These are phyloP conservation scores for Fusarium irregulare DNA, from an alignment of 2,329 filamentous ascomycete species.

Conservation along the genomic window DNA sequence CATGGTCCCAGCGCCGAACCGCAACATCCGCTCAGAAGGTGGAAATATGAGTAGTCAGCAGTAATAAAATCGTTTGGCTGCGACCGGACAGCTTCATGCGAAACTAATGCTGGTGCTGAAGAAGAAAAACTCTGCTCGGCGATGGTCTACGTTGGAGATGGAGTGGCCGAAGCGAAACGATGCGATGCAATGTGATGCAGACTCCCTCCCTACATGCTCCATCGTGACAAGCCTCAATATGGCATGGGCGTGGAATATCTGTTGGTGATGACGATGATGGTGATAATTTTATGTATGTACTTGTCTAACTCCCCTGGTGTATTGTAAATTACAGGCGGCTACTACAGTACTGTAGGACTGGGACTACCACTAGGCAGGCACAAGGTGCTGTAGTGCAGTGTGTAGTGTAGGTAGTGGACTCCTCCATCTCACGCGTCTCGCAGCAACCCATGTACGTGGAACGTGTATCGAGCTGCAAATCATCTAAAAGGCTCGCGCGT, in stretches of 20 bases:
- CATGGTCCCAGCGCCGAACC: constrained; percentile 38
- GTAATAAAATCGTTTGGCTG: constrained; percentile 5
- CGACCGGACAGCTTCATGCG: constrained; percentile 41
- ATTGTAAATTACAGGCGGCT: neutral
- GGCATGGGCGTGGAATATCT: constrained; percentile 11
- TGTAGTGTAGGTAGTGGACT: constrained; percentile 10
- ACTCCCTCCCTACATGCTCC: constrained; percentile 32
- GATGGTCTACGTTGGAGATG: constrained; percentile 29
- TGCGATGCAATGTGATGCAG: constrained; percentile 10
- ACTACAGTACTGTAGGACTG: neutral
- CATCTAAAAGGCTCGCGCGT: constrained; percentile 37
- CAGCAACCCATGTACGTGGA: constrained; percentile 46
- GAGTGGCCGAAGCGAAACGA: constrained; percentile 11
- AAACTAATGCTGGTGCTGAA: constrained; percentile 16
- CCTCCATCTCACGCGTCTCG: constrained; percentile 44
- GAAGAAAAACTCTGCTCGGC: constrained; percentile 32
- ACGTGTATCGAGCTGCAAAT: constrained; percentile 45
- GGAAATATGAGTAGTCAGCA: constrained; percentile 18
- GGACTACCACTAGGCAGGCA: neutral
- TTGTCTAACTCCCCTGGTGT: constrained; percentile 2
- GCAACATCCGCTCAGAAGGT: constrained; percentile 28
- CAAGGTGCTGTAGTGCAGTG: neutral
- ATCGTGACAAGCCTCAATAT: constrained; percentile 37
- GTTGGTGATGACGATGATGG: constrained; percentile 9
- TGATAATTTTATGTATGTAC: constrained; percentile 8